Base-by-base conservation (phyloP, 306 rosid species). In the Malus domestica region DNA sequence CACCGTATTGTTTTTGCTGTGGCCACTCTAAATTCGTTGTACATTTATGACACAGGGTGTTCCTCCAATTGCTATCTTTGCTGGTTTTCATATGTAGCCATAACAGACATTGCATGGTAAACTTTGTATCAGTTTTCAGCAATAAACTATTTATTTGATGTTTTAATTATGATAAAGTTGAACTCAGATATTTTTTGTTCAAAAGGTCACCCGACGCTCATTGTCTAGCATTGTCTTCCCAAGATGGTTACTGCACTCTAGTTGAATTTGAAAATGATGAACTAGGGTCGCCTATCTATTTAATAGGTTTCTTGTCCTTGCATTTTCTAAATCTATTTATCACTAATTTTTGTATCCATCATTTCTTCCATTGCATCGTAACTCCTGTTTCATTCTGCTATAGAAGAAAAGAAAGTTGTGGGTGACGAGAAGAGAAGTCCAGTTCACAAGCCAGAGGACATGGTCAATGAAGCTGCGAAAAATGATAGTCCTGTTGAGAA, bases 71-170 rank as follows among this genome's bases (percentile, higher is more conserved):
- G 97, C 90, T 67, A 27, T 95, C 74, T 80, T 86, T 67, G 93
- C 92, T 67, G 97, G 99, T 73, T 93, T 95, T 80, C 97, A 95
- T 95, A 92, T 78, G 93, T 97, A n/a, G 79, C 99, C 77, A 84
- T 92, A 83, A 92, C 99, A 38, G 99, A 95, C 81, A 83, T 90
- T 45, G 76, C 97, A 61, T 95, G 99, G 99, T 95, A 87, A 84
- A 67, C 65, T 40, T 38, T 80, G 32, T 71, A 8, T 46, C 52
- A 45, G 81, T 78, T 77, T 25, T 32, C 70, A 15, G 10, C 38
- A 38, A 35, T 67, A 70, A 63, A 67, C 79, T 35, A 54, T 42
- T 75, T 83, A 51, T 79, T 61, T 35, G 13, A 71, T 79, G 72
- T 40, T 66, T 76, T 20, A 67, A 20, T 81, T 75, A 15, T 62